Percentiles rank a stretch among this genome's conserved stretches.
These are phyloP conservation scores for Pigoraptor vietnamica DNA, from an alignment of 78 protist genomes.

Conservation along the genomic window DNA sequence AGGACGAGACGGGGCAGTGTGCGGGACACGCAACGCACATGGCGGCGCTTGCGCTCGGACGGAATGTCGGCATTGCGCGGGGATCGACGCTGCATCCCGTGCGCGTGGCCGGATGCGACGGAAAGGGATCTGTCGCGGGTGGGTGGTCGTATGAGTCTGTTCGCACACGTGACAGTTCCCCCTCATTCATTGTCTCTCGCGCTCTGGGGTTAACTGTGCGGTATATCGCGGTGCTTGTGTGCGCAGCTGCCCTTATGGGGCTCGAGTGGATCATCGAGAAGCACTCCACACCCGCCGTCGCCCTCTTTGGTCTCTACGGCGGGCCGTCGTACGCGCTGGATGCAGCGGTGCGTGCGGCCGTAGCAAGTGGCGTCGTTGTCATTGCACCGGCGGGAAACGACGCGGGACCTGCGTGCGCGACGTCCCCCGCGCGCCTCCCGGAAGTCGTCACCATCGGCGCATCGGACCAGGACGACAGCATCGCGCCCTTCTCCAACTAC, in stretches of 20 bases:
- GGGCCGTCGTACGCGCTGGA: neutral
- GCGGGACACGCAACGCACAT: neutral
- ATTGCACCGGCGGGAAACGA: slow-evolving; percentile 32
- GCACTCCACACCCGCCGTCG: neutral
- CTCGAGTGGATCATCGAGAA: neutral
- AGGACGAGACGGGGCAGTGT: neutral
- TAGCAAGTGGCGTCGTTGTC: neutral
- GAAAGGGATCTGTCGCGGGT: neutral
- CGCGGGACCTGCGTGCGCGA: neutral
- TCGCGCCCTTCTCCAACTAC: neutral
- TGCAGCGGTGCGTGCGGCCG: neutral
- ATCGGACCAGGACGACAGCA: neutral
- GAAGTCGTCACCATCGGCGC: slow-evolving; percentile 20
- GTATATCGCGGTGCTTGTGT: neutral
- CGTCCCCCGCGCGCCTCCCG: slow-evolving; percentile 15
- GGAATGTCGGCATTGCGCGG: neutral
- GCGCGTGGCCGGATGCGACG: neutral
- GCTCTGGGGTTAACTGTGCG: no score
- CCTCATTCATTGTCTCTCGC: no score
- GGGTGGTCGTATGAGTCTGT: neutral
- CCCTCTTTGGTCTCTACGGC: neutral
- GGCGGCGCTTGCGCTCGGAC: neutral
- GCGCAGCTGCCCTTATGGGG: neutral
- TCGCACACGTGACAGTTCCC: neutral
- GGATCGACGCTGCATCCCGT: neutral